Evolutionary conservation across 2,329 filamentous ascomycete species (phyloP), one percentile per base, ranked within the genome.

Genomic region (Colletotrichum echinochloae): DNA sequence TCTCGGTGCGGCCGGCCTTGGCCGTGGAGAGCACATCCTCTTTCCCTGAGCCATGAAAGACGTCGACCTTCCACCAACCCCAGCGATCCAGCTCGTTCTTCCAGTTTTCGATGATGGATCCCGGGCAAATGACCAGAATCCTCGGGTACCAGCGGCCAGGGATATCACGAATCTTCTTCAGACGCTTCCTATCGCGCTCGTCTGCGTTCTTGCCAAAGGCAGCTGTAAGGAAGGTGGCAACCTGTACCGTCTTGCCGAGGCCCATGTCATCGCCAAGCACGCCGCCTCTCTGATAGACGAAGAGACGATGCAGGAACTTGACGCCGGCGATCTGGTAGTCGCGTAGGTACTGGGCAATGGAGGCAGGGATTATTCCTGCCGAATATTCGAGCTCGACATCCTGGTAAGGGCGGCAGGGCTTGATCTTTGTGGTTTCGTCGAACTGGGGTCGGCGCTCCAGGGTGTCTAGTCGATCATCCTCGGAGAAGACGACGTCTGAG

Each of bases 221-320:
- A 1, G 91, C 94, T 0, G 94, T 93, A 28, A 99, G 84, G 74
- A 99, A 98, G 0, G 95, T 93, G 67, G 94, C 96, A 33, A 99
- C 94, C 79, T 99, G 96, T 2, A 99, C 94, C 0, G 96, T 99
- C 81, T 99, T 99, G 0, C 96, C 96, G 39, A 99, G 81, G 26
- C 96, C 96, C 96, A 99, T 99, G 77, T 99, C 96, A 77, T 99
- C 96, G 3, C 95, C 95, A 0, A 99, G 86, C 28, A 99, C 93
- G 1, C 93, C 94, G 1, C 96, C 96, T 75, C 91, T 92, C 77
- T 99, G 96, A 74, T 94, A 95, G 5, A 98, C 92, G 77, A 98
- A 98, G 28, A 93, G 87, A 70, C 93, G 89, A 78, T 98, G 95
- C 9, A 99, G 85, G 76, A 98, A 98, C 39, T 88, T 87, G 18